These are phyloP conservation scores for Parasitella parasitica DNA, from an alignment of 371 early-diverging fungal genomes.

Conservation along the genomic window DNA sequence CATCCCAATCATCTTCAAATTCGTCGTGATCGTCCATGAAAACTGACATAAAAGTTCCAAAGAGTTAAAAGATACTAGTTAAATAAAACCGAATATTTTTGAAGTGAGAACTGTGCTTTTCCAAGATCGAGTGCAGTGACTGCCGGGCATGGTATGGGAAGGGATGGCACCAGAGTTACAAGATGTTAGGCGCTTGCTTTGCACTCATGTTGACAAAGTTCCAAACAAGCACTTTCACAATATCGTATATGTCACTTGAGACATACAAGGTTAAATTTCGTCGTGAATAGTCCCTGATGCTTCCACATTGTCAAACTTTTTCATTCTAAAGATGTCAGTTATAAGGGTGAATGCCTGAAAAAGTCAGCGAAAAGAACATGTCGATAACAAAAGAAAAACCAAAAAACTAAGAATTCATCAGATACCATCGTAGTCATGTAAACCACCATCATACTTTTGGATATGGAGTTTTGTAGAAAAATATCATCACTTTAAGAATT, in stretches of 20 bases:
- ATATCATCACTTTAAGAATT: slow-evolving; percentile 12
- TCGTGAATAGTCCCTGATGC: no score
- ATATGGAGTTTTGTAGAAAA: slow-evolving; percentile 19
- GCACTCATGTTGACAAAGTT: no score
- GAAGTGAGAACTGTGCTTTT: background rate
- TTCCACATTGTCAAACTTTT: no score
- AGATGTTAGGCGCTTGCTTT: no score
- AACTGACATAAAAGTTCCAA: background rate
- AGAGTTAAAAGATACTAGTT: background rate
- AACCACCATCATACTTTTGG: slow-evolving; percentile 18
- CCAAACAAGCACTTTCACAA: no score
- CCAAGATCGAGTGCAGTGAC: background rate
- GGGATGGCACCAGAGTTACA: no score
- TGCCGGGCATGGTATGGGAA: no score
- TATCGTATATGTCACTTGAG: no score
- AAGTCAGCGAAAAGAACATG: no score
- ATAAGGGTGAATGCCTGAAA: no score
- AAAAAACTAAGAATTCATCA: slow-evolving; percentile 11
- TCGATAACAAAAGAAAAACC: background rate
- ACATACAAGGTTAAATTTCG: no score
- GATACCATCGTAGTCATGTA: slow-evolving; percentile 18
- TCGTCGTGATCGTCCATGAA: slow-evolving; percentile 6
- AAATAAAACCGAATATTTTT: background rate
- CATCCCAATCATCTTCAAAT: slow-evolving; percentile 21
- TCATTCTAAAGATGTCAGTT: no score